Base-by-base conservation (phyloP, 2,329 filamentous ascomycete species). In the Epichloe glyceriae region DNA sequence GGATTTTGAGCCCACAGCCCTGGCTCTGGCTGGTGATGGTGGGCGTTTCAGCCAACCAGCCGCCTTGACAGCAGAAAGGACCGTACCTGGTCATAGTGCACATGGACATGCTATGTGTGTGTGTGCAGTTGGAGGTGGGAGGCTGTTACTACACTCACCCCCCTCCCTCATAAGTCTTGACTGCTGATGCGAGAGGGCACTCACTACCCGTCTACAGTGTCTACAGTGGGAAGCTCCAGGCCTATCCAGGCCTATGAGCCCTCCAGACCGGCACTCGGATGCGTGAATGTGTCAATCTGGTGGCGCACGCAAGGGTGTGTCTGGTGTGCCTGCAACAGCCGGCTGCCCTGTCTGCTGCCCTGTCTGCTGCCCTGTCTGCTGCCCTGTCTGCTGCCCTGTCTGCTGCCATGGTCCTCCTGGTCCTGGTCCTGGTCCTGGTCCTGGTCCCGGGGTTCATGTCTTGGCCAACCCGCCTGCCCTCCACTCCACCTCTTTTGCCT, bases 1-100 rank as follows among this genome's bases (percentile, higher is more conserved):
- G 41, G 41, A 38, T 14, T 39, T 34, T 19, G 26, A 19, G 19
- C 19, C 34, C 15, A 34, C 17, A 10, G 17, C 40, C 39, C n/a
- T 19, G 35, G 4, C 11, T 48, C n/a, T 19, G 35, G 4, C 11
- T 48, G 34, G 41, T 19, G 30, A 8, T 47, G 35, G 15, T 30
- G 40, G 38, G 46, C 50, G 55, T 55, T 56, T 56, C 55, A 56
- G 55, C 55, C 53, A 51, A 51, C 26, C 26, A 50, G 8, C 54
- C 52, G 55, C 53, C 47, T 43, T 22, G 47, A 49, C 39, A 37
- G 42, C 20, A 49, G 40, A 43, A 46, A 42, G 35, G 35, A 50
- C 40, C 37, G 22, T 26, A 30, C 34, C 41, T 45, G 17, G 39
- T 20, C 20, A 10, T 41, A 11, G 11, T 41, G 17, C 15, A 20